Conservation (phyloP, 768 basidiomycete species). For the Pisolithus albus region DNA sequence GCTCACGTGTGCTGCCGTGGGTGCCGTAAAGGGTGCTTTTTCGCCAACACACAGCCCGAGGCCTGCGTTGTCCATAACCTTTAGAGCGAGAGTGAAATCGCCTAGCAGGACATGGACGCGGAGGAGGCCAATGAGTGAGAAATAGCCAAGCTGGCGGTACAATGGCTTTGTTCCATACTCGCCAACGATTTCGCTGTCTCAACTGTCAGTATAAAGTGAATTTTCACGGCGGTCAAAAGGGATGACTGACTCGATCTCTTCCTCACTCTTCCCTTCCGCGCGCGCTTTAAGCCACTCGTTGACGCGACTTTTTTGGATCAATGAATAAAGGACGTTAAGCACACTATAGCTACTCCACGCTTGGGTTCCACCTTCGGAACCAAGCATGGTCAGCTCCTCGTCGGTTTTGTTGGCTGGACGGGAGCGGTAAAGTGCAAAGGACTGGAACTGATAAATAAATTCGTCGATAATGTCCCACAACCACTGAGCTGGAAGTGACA, state of each 20-base stretch:
- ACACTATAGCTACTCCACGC: slow-evolving; percentile 99
- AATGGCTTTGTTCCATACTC: slow-evolving; percentile 88
- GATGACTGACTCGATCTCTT: slow-evolving; percentile 72
- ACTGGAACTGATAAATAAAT: slow-evolving; percentile 97
- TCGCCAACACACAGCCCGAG: slow-evolving; percentile 86
- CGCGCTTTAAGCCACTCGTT: slow-evolving; percentile 87
- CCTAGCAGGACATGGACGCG: slow-evolving; percentile 95
- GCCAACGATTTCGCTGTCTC: slow-evolving; percentile 70
- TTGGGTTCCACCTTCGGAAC: slow-evolving; percentile 67
- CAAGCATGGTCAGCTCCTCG: slow-evolving; percentile 80
- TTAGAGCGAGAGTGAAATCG: slow-evolving; percentile 90
- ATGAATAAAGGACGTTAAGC: slow-evolving; percentile 94
- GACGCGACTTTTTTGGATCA: slow-evolving; percentile 95
- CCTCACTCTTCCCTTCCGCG: slow-evolving; percentile 69
- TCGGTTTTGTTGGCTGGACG: slow-evolving; percentile 81
- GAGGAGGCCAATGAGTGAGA: slow-evolving; percentile 90
- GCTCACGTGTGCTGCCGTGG: slow-evolving; percentile 94
- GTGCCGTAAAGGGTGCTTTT: slow-evolving; percentile 89
- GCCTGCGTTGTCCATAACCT: slow-evolving; percentile 92
- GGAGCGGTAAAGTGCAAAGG: slow-evolving; percentile 88
- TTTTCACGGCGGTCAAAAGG: neutral
- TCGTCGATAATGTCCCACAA: slow-evolving; percentile 97
- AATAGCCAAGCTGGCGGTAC: slow-evolving; percentile 94
- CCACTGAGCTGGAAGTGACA: slow-evolving; percentile 96
- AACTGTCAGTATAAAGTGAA: slow-evolving; percentile 2